Percentiles rank a stretch among this genome's conserved stretches.
Evolutionary conservation across 2,329 filamentous ascomycete genomes (phyloP).

Genomic region (Colletotrichum coccodes): DNA sequence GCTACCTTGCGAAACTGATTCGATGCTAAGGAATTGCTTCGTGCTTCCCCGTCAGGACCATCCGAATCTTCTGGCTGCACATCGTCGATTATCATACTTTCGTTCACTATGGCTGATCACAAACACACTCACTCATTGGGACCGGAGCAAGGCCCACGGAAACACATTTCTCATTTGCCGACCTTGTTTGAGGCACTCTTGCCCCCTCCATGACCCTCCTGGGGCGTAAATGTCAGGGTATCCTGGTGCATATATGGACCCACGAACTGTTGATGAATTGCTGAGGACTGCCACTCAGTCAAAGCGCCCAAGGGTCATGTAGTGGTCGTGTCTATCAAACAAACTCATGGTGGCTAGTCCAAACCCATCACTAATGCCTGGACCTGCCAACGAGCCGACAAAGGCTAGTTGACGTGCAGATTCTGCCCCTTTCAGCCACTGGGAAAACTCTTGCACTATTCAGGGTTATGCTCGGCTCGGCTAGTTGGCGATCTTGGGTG

Average conservation of each 20-base stretch:
- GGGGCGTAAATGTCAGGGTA: neutral
- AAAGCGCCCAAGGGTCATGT: neutral
- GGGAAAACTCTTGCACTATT: neutral
- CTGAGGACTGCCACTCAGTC: neutral
- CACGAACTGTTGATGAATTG: neutral
- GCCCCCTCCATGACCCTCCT: neutral
- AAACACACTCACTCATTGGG: neutral
- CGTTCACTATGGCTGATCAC: neutral
- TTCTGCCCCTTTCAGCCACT: slow-evolving; percentile 8
- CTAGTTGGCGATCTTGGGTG: slow-evolving; percentile 2
- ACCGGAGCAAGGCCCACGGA: neutral
- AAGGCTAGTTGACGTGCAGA: neutral
- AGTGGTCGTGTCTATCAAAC: neutral
- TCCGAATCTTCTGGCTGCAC: neutral
- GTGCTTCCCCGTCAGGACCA: slow-evolving; percentile 12
- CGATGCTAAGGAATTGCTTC: neutral
- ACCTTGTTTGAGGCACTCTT: neutral
- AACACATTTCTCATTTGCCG: neutral
- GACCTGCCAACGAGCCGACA: slow-evolving; percentile 2
- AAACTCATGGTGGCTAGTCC: slow-evolving; percentile 2
- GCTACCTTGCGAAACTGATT: neutral
- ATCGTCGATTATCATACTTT: neutral
- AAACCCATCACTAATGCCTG: neutral
- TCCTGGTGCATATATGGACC: neutral
- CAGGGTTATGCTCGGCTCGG: neutral